A percentile compares a stretch with the other conserved stretches of the same genome.
Evolutionary conservation across 768 basidiomycete genomes (phyloP).

Genomic region (Boletellus ananiceps): DNA sequence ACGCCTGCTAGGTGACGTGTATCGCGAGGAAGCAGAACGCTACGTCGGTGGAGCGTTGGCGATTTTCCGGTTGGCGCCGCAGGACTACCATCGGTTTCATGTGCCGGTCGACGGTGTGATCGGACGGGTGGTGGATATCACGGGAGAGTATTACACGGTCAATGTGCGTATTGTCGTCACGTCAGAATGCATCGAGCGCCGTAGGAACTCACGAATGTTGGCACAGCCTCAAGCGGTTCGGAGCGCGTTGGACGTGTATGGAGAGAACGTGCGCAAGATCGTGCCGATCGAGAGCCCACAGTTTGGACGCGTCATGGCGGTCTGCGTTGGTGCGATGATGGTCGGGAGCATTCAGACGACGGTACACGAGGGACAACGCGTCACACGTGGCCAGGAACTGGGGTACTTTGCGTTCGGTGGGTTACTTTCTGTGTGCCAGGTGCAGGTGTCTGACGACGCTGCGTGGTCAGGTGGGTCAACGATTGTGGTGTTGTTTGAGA

Average conservation of each 20-base stretch:
- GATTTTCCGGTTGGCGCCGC: conserved; percentile 89
- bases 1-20: conserved; percentile 74
- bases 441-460: background rate
- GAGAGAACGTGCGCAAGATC: conserved; percentile 90
- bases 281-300: conserved; percentile 86
- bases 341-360: conserved; percentile 87
- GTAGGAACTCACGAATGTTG: background rate
- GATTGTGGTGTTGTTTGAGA: conserved; percentile 87
- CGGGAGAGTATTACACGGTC: conserved; percentile 95
- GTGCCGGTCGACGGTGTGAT: conserved; percentile 81
- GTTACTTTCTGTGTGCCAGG: conserved; percentile 21
- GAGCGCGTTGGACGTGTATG: conserved; percentile 85
- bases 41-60: conserved; percentile 80
- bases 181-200: too few relatives aligned
- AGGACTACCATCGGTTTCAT: conserved; percentile 96
- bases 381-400: conserved; percentile 84
- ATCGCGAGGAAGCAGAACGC: conserved; percentile 61
- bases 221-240: conserved; percentile 87
- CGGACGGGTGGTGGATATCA: conserved; percentile 76
- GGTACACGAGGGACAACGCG: conserved; percentile 75
- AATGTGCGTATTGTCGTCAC: conserved; percentile 59
- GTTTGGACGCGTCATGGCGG: conserved; percentile 90
- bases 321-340: conserved; percentile 94
- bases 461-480: conserved; percentile 72
- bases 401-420: conserved; percentile 94